Evolutionary conservation across 2,329 filamentous ascomycete species (phyloP).

Genomic region (Alternaria triticina): DNA sequence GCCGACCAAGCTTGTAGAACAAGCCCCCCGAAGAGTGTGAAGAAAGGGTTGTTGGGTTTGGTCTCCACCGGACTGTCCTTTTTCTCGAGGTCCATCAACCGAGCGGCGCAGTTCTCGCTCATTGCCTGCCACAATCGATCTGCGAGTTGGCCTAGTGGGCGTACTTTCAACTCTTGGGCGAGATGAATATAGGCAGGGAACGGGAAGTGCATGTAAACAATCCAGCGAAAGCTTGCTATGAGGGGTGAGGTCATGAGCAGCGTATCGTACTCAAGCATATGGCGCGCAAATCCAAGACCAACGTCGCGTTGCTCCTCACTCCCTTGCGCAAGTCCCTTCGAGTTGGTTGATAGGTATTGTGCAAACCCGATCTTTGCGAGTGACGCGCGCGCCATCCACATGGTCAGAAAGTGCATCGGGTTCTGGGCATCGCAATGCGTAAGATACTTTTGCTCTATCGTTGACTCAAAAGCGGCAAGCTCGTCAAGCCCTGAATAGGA

Average conservation of each 20-base stretch:
- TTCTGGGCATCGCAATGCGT: constrained; percentile 36
- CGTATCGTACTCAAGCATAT: constrained; percentile 57
- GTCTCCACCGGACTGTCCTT: constrained; percentile 23
- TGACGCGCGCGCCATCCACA: constrained; percentile 53
- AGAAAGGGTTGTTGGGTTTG: constrained; percentile 30
- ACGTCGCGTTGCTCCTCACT: constrained; percentile 31
- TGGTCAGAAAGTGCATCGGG: constrained; percentile 53
- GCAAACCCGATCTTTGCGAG: constrained; percentile 60
- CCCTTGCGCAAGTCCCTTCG: constrained; percentile 13
- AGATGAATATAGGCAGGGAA: constrained; percentile 58
- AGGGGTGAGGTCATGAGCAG: constrained; percentile 52
- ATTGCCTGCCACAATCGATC: constrained; percentile 53
- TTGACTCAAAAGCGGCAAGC: constrained; percentile 48
- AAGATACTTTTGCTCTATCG: constrained; percentile 49
- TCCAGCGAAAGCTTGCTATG: constrained; percentile 53
- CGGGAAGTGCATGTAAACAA: constrained; percentile 54
- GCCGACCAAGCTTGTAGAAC: constrained; percentile 61
- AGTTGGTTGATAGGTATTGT: constrained; percentile 53
- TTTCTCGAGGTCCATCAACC: constrained; percentile 31
- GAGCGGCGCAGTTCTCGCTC: constrained; percentile 54
- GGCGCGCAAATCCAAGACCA: constrained; percentile 43
- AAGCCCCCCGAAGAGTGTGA: constrained; percentile 58
- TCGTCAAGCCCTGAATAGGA: constrained; percentile 23
- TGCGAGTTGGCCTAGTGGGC: constrained; percentile 46
- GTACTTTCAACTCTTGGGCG: constrained; percentile 50